Percentiles rank a stretch among this genome's conserved stretches.
Evolutionary conservation across 768 basidiomycete genomes (phyloP).

Genomic region (Lyophyllum semitale): DNA sequence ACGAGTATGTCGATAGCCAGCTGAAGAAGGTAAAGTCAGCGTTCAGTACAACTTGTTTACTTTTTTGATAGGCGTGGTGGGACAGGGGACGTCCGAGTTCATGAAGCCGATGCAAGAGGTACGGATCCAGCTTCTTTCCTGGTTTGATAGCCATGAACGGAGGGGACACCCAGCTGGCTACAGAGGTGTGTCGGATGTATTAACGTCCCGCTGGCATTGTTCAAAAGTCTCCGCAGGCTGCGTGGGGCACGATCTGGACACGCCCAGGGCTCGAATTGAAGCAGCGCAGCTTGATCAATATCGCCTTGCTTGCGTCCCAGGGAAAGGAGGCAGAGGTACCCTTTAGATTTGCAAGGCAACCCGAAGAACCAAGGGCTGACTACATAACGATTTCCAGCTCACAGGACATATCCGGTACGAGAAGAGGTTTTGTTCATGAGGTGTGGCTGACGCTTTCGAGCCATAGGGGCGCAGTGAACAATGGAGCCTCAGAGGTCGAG

Average conservation of each 20-base stretch:
- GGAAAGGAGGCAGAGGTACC: constrained; percentile 45
- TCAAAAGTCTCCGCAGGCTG: constrained; percentile 26
- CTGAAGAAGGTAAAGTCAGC: constrained; percentile 31
- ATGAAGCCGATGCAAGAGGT: constrained; percentile 51
- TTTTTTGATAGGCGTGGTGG: not conserved
- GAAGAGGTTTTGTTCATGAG: not conserved
- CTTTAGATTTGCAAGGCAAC: not conserved
- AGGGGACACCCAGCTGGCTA: constrained; percentile 29
- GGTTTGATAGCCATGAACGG: not conserved
- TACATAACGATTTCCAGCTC: constrained; percentile 23
- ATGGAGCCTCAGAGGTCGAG: constrained; percentile 44
- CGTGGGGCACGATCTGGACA: constrained; percentile 50
- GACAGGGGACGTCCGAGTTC: constrained; percentile 35
- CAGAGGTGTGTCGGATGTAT: constrained; percentile 29
- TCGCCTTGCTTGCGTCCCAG: constrained; percentile 43
- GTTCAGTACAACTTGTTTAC: not conserved
- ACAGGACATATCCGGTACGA: constrained; percentile 37
- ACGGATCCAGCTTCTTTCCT: not conserved
- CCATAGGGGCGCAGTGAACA: constrained; percentile 42
- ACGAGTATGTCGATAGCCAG: constrained; percentile 44
- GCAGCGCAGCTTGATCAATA: constrained; percentile 46
- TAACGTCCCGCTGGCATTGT: not conserved
- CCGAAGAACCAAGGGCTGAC: not conserved
- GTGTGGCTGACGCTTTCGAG: not conserved
- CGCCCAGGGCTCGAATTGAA: constrained; percentile 47